These are phyloP conservation scores for Phytophthora megakarya DNA, from an alignment of 352 stramenopile species.

Conservation along the genomic window DNA sequence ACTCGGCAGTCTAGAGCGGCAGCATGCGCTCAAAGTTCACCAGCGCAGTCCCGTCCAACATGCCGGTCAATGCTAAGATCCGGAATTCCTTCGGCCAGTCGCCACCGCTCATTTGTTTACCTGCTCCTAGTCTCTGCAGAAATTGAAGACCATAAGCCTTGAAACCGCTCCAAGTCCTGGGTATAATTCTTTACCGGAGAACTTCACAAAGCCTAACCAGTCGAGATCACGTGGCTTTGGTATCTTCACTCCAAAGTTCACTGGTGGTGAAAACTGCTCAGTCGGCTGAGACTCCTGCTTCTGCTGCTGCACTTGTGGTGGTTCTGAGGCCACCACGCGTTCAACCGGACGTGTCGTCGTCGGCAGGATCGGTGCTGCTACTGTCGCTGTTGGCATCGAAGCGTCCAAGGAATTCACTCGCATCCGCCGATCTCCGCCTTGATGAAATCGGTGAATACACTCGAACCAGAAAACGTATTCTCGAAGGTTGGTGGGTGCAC, in stretches of 20 bases:
- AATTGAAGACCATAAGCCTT: conserved; percentile 2
- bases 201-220: not conserved
- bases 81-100: conserved; percentile 1
- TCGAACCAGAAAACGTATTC: too few species aligned
- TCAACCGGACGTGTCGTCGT: too few species aligned
- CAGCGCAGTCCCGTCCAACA: not conserved
- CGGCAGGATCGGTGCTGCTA: not conserved
- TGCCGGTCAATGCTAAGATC: not conserved
- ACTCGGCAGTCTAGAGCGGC: too few species aligned
- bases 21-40: conserved; percentile 13
- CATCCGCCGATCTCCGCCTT: not conserved
- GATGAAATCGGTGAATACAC: conserved; percentile 7
- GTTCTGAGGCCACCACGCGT: too few species aligned
- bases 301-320: not conserved
- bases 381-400: not conserved
- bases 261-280: conserved; percentile 2
- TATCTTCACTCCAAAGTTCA: conserved; percentile 4
- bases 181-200: conserved; percentile 2
- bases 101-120: not conserved
- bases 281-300: not conserved
- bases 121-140: not conserved
- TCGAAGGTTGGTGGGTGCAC: too few species aligned
- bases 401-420: conserved; percentile 2
- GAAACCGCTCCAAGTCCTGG: not conserved
- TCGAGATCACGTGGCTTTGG: conserved; percentile 1